Percentiles rank a stretch among this genome's conserved stretches.
Conservation (phyloP, 139 green algal species). For the Chlorokybus atmophyticus region DNA sequence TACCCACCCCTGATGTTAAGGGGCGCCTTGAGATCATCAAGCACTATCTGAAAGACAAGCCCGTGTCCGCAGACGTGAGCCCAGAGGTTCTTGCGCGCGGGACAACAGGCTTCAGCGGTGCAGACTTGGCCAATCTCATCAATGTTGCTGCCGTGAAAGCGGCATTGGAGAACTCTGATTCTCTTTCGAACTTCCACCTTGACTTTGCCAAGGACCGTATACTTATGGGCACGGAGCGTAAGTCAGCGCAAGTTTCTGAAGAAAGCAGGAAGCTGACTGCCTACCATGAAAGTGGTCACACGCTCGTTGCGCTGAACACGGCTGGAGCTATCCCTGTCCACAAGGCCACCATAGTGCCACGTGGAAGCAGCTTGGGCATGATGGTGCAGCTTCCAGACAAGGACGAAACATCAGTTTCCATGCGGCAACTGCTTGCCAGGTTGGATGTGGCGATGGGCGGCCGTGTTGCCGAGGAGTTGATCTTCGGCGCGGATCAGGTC, state of each 20-base stretch:
- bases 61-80: slow-evolving; percentile 42
- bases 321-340: slow-evolving; percentile 58
- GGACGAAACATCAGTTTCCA: slow-evolving; percentile 56
- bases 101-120: slow-evolving; percentile 76
- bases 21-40: slow-evolving; percentile 80
- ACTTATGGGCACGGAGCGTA: slow-evolving; percentile 91
- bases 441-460: slow-evolving; percentile 95
- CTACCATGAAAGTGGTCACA: slow-evolving; percentile 86
- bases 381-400: slow-evolving; percentile 78
- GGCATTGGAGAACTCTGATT: slow-evolving; percentile 52
- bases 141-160: slow-evolving; percentile 87
- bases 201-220: slow-evolving; percentile 52
- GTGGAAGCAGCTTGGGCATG: slow-evolving; percentile 87
- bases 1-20: slow-evolving; percentile 78
- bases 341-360: slow-evolving; percentile 80
- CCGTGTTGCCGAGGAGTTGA: slow-evolving; percentile 80
- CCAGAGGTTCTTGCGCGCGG: slow-evolving; percentile 51
- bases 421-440: slow-evolving; percentile 78
- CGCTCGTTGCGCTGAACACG: slow-evolving; percentile 77
- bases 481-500: slow-evolving; percentile 51
- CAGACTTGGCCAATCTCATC: slow-evolving; percentile 69
- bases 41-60: slow-evolving; percentile 41
- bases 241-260: slow-evolving; percentile 54
- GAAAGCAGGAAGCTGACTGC: slow-evolving; percentile 69
- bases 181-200: slow-evolving; percentile 17